Conservation (phyloP, 2,329 filamentous ascomycete species). For the Salinomyces thailandicus region DNA sequence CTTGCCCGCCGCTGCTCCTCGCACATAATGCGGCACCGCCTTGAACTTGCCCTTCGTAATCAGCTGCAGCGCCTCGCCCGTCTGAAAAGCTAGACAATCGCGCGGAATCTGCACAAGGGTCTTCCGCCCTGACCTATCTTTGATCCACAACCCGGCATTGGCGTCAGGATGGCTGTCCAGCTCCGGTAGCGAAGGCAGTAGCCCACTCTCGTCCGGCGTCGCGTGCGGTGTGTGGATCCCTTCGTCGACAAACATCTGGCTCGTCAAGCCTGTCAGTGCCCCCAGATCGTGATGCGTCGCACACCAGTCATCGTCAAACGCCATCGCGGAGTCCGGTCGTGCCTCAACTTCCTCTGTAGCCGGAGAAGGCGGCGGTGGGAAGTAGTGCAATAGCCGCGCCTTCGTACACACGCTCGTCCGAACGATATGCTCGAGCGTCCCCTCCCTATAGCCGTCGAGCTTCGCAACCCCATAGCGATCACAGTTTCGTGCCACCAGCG, state of each 20-base stretch:
- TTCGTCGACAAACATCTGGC: constrained; percentile 93
- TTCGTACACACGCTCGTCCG: constrained; percentile 79
- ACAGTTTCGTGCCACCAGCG: constrained; percentile 80
- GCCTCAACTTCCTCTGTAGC: constrained; percentile 22
- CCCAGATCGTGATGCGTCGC: constrained; percentile 84
- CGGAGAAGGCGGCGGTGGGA: constrained; percentile 41
- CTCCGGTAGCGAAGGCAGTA: constrained; percentile 46
- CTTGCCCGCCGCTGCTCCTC: constrained; percentile 53
- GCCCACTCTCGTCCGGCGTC: constrained; percentile 14
- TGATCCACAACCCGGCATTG: constrained; percentile 83
- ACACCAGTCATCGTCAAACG: constrained; percentile 82
- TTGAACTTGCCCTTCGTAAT: constrained; percentile 88
- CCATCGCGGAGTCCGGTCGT: constrained; percentile 20
- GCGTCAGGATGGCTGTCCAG: constrained; percentile 69
- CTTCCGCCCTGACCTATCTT: constrained; percentile 66
- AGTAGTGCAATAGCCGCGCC: constrained; percentile 86
- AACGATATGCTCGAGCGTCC: constrained; percentile 81
- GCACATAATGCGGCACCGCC: constrained; percentile 92
- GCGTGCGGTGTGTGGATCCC: constrained; percentile 29
- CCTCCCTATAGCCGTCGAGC: constrained; percentile 62
- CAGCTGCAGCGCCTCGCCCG: constrained; percentile 78
- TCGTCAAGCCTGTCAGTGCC: constrained; percentile 86
- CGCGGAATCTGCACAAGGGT: constrained; percentile 88
- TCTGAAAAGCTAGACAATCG: constrained; percentile 92
- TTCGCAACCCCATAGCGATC: constrained; percentile 74